Evolutionary conservation across 108 stramenopile genomes (phyloP), one percentile per base, ranked within the genome.

Genomic region (Cyclotella atomus): DNA sequence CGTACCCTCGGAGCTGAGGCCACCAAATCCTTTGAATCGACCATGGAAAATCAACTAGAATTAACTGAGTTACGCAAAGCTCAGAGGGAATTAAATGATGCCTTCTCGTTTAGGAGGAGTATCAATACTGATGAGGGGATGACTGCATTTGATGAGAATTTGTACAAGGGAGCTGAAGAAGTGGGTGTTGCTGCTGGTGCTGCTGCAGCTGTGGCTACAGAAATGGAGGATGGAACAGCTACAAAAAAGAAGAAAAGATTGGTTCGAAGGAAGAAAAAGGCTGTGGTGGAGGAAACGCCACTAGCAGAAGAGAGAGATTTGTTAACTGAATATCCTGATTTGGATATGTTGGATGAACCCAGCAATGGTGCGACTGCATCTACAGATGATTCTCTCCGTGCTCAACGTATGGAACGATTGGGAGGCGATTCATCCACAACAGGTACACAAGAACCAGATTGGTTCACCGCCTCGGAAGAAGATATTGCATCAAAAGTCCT

Each of bases 71-170:
- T 96, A 56, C 83, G 92, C 7, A 87, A 89, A 68, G 89, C 95
- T 0, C 92, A 93, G 59, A 65, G 62, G 12, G 95, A 96, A 52
- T 67, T 95, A 64, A 93, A 77, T 38, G 88, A 91, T 33, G 95
- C 92, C 6, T 96, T 96, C 79, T 87, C 84, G 20, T 93, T 93
- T 72, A 82, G 95, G 34, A 88, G 95, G 71, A 88, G 89, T 65
- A 95, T 95, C 73, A 93, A 95, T 83, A 86, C 86, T 29, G 88
- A 92, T 68, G 83, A 65, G 44, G 81, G 79, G 23, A 57, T 44
- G 6, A 84, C 88, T 20, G 82, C 85, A 8, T 88, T 87, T 62
- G 34, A 36, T 20, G 36, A 61, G 36, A 20, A 10, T 3, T 61
- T 41, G 60, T 61, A 24, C 1, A 28, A 9, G 43, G 47, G 63